Base-by-base conservation (phyloP, 2,329 filamentous ascomycete species). In the Trichoderma brevicompactum region DNA sequence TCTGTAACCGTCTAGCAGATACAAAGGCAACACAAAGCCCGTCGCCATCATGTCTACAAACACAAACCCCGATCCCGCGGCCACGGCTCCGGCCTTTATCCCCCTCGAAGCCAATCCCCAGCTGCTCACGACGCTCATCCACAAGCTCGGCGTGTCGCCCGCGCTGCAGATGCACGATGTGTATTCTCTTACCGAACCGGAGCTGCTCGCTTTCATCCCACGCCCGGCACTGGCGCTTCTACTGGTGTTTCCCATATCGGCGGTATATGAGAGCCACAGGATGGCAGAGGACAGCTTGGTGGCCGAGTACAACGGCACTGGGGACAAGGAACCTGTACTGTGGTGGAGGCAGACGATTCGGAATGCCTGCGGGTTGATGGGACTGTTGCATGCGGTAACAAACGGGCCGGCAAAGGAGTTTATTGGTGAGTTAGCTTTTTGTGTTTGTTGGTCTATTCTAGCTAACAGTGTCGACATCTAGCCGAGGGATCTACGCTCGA, bases 331-430 rank as follows among this genome's bases (percentile, higher is more conserved):
- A 74, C 89, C 92, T 5, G 92, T 97, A 0, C 74, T 96, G 7
- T 99, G 94, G 95, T 98, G 94, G 83, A 91, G 87, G 71, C 94
- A 98, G 80, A 98, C 94, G 0, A 97, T 98, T 72, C 86, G 91
- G 67, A 96, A 98, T 75, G 92, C 94, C 0, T 98, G 94, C 76
- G 94, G 94, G 0, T 80, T 97, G 50, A 97, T 97, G 81, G 95
- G 91, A 0, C 79, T 98, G 34, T 76, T 98, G 52, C 95, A 98
- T 75, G 91, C 89, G 17, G 86, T 92, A 0, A 84, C 84, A 52
- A 99, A 98, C 76, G 93, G 93, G 0, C 83, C 84, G 1, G 89
- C 91, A 0, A 80, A 85, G 64, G 78, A 79, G 3, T 85, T 89
- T 61, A 85, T 96, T 63, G 77, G 85, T 80, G 76, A 66, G 72